Base-by-base conservation (phyloP, 2,329 filamentous ascomycete genomes). In the Rasamsonia emersonii region DNA sequence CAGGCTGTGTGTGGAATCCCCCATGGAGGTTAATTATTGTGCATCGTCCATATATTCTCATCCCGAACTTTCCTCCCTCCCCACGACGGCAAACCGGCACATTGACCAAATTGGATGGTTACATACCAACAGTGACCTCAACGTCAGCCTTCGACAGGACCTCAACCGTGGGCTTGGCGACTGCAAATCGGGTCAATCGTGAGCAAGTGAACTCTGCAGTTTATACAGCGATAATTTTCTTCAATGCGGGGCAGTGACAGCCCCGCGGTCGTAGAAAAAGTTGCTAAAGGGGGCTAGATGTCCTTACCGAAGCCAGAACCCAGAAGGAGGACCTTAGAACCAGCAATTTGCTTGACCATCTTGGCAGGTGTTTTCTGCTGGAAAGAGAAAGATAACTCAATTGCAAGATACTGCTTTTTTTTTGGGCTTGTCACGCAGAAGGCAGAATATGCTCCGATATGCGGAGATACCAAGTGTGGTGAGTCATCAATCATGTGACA, bases 141-240 rank as follows among this genome's bases (percentile, higher is more conserved):
- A 81, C 67, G 43, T 71, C 76, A n/a, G 71, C 60, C 28, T 76
- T 64, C 53, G 62, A 64, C 39, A 82, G 68, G 39, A 80, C 64
- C 43, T 82, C 73, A 39, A 82, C 68, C 11, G 77, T 79, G 35
- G 78, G 77, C 50, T 67, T 68, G 45, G 75, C 73, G 45, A 79
- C 76, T 58, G 35, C 21, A 33, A 38, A n/a, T n/a, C n/a, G n/a
- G n/a, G n/a, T 35, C 30, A 31, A 29, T 24, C 28, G 27, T 23
- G 11, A 20, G 11, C 39, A 33, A 46, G 35, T 36, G n/a, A n/a
- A n/a, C n/a, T n/a, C n/a, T n/a, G n/a, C n/a, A n/a, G n/a, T n/a
- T n/a, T n/a, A n/a, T n/a, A n/a, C n/a, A n/a, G n/a, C 14, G 4
- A 34, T 9, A 11, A 37, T 33, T 33, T 34, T 30, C 21, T 23